Conservation (phyloP, 2,329 filamentous ascomycete genomes). For the Monosporascus sp. region DNA sequence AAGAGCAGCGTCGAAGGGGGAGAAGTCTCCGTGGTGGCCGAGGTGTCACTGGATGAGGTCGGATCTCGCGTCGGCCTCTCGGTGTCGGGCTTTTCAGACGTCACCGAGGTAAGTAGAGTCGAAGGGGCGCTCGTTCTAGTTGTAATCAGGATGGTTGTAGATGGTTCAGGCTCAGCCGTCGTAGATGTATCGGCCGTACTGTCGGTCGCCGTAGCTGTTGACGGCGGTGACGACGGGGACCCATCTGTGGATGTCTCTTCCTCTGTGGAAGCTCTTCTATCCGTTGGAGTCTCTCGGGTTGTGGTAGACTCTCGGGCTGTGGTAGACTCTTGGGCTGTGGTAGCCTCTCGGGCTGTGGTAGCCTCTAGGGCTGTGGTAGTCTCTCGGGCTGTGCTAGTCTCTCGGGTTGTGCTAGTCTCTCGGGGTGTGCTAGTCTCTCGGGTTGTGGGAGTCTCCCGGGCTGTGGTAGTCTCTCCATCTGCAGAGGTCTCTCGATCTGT, state of each 20-base stretch:
- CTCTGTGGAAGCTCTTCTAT: too few species aligned
- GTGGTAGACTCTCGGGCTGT: not conserved
- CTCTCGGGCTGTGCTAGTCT: not conserved
- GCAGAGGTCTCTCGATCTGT: slow-evolving; percentile 1
- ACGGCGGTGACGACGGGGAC: not conserved
- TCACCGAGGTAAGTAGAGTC: slow-evolving; percentile 16
- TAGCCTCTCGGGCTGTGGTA: not conserved
- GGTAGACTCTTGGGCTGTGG: not conserved
- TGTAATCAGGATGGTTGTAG: slow-evolving; percentile 9
- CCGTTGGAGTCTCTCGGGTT: too few species aligned
- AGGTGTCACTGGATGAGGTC: not conserved
- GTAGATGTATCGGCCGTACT: not conserved
- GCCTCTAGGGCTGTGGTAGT: not conserved
- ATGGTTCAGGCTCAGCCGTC: slow-evolving; percentile 1
- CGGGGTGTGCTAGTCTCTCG: too few species aligned
- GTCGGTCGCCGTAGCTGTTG: not conserved
- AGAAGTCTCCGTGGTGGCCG: slow-evolving; percentile 5
- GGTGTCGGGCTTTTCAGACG: slow-evolving; percentile 13
- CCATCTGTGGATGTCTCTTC: not conserved
- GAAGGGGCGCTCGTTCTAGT: slow-evolving; percentile 8
- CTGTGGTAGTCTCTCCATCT: not conserved
- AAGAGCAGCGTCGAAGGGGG: slow-evolving; percentile 2
- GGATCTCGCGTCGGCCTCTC: slow-evolving; percentile 17
- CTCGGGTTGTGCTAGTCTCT: not conserved
- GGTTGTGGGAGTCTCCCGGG: not conserved